These are phyloP conservation scores for Septoria petroselini DNA, from an alignment of 2,329 filamentous ascomycete species.

Conservation along the genomic window DNA sequence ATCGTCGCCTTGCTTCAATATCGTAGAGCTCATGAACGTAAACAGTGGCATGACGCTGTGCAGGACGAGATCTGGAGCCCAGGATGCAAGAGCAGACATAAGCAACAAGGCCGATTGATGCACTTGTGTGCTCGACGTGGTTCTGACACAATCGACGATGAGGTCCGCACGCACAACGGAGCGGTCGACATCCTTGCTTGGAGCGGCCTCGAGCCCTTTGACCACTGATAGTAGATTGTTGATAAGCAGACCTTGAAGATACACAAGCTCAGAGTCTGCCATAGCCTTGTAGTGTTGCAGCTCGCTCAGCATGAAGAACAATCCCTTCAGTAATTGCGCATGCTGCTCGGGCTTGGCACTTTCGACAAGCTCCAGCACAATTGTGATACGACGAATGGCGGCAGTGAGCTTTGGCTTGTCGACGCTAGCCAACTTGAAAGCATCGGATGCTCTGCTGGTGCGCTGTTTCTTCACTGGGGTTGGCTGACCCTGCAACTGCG, in stretches of 20 bases:
- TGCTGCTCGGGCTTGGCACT: constrained; percentile 72
- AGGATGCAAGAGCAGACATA: constrained; percentile 79
- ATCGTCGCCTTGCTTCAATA: constrained; percentile 89
- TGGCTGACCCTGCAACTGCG: constrained; percentile 67
- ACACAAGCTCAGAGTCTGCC: constrained; percentile 81
- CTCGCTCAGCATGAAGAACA: constrained; percentile 84
- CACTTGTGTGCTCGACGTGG: constrained; percentile 85
- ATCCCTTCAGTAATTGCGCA: constrained; percentile 68
- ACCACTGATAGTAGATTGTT: constrained; percentile 81
- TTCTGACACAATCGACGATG: constrained; percentile 89
- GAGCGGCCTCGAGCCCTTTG: constrained; percentile 61
- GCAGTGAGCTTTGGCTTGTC: constrained; percentile 64
- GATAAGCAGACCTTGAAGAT: constrained; percentile 81
- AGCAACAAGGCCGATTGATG: constrained; percentile 88
- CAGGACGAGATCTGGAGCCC: constrained; percentile 84
- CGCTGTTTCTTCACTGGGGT: constrained; percentile 76
- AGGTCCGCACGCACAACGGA: constrained; percentile 82
- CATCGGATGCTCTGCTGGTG: constrained; percentile 63
- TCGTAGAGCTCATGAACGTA: constrained; percentile 92
- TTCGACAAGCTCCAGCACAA: constrained; percentile 86
- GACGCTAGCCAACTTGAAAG: constrained; percentile 59
- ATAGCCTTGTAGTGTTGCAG: constrained; percentile 80
- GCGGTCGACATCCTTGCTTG: constrained; percentile 60
- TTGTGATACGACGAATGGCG: constrained; percentile 72
- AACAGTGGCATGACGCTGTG: constrained; percentile 99